A percentile compares a stretch with the other conserved stretches of the same genome.
Conservation (phyloP, 1,284 basidiomycete species). For the Ceratorhiza oryzae-sativae region DNA sequence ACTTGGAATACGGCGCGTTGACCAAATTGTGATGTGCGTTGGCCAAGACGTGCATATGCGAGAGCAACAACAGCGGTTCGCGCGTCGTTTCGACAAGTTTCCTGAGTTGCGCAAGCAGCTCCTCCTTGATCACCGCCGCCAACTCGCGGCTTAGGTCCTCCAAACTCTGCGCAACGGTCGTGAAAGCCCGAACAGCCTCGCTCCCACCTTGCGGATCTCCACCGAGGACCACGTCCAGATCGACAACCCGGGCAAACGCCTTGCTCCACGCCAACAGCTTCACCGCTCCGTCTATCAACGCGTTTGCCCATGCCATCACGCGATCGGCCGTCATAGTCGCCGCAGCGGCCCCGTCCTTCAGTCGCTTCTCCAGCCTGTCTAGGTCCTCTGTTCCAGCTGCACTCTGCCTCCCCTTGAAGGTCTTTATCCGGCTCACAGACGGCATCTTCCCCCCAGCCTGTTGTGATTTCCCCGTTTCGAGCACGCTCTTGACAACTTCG, state of each 20-base stretch:
- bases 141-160: constrained; percentile 26
- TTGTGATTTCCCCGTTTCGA: constrained; percentile 42
- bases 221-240: constrained; percentile 58
- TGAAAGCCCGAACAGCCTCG: constrained; percentile 30
- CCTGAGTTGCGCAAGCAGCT: constrained; percentile 64
- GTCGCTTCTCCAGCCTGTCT: constrained; percentile 60
- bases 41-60: constrained; percentile 65
- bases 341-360: constrained; percentile 62
- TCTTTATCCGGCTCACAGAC: not conserved
- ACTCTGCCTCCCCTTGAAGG: not conserved
- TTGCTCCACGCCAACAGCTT: constrained; percentile 66
- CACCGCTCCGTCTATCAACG: constrained; percentile 56
- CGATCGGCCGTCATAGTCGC: constrained; percentile 66
- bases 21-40: constrained; percentile 59
- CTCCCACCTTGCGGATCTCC: constrained; percentile 73
- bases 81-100: constrained; percentile 63
- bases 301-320: constrained; percentile 65
- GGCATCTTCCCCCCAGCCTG: constrained; percentile 2
- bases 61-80: constrained; percentile 67
- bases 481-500: constrained; percentile 73
- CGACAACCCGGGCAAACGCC: constrained; percentile 71
- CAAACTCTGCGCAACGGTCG: constrained; percentile 20
- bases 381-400: constrained; percentile 53
- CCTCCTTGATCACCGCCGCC: constrained; percentile 58
- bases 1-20: constrained; percentile 55